Evolutionary conservation across 805 yeast species (phyloP).

Genomic region (Barnettozyma botsteinii): DNA sequence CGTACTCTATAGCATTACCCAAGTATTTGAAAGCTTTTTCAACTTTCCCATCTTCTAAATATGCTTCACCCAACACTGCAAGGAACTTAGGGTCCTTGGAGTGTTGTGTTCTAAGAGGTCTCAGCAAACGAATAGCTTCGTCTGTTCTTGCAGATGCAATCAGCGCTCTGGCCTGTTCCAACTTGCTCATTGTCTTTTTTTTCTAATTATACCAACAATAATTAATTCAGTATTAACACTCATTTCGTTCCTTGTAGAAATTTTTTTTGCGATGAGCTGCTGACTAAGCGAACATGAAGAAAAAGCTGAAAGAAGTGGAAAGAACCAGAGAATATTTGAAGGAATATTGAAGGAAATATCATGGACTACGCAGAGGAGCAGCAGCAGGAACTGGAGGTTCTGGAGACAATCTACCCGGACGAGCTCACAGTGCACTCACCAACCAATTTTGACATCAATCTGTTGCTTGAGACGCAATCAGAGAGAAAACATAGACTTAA

Average conservation of each 20-base stretch:
- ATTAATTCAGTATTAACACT: too few species aligned
- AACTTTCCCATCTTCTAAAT: constrained; percentile 73
- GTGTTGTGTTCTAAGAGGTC: constrained; percentile 28
- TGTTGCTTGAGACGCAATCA: constrained; percentile 65
- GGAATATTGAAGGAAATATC: too few species aligned
- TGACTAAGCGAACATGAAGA: background rate
- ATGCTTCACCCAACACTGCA: constrained; percentile 66
- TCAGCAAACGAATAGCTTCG: constrained; percentile 32
- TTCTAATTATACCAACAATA: background rate
- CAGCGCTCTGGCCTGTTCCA: constrained; percentile 6
- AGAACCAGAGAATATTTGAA: too few species aligned
- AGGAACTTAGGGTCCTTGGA: constrained; percentile 39
- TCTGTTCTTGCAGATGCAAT: constrained; percentile 12
- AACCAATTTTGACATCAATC: constrained; percentile 46
- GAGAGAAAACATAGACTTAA: constrained; percentile 50
- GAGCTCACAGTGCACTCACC: constrained; percentile 45
- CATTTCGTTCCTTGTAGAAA: background rate
- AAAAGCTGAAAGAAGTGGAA: background rate
- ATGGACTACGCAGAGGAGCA: constrained; percentile 87
- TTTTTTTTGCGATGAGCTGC: too few species aligned
- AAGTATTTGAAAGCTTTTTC: constrained; percentile 70
- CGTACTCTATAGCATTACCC: constrained; percentile 56
- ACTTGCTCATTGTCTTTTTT: background rate
- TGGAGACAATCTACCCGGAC: constrained; percentile 90
- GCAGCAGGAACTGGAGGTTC: constrained; percentile 80